Conservation (phyloP, 2,329 filamentous ascomycete genomes). For the Dothidotthia symphoricarpi region DNA sequence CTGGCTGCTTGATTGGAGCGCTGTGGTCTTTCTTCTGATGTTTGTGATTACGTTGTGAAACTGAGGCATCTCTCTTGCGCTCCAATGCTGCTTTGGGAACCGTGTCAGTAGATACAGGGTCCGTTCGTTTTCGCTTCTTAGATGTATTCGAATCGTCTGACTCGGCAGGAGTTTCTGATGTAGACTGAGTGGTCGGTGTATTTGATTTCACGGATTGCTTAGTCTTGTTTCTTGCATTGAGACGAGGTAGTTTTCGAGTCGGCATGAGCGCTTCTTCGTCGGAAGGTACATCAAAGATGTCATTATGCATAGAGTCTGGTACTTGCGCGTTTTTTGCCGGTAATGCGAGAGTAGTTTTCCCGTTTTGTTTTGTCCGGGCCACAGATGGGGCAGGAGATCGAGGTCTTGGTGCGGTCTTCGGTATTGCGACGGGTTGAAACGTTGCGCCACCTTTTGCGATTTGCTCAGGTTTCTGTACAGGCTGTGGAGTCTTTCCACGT, state of each 20-base stretch:
- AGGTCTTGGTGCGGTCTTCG: slow-evolving; percentile 15
- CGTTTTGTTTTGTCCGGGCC: too few relatives aligned
- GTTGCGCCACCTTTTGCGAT: background rate
- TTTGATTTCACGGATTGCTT: slow-evolving; percentile 9
- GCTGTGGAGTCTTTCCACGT: slow-evolving; percentile 15
- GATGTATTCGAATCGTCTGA: slow-evolving; percentile 32
- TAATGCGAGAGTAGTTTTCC: background rate
- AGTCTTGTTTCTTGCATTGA: slow-evolving; percentile 4
- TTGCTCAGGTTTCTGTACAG: slow-evolving; percentile 4
- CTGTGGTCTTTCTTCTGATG: slow-evolving; percentile 25
- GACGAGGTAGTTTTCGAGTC: slow-evolving; percentile 18
- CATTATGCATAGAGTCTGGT: slow-evolving; percentile 6
- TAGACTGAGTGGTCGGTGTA: background rate
- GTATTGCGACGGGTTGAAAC: slow-evolving; percentile 8
- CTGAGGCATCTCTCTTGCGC: slow-evolving; percentile 7
- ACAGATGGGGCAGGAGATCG: slow-evolving; percentile 10
- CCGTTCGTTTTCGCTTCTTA: slow-evolving; percentile 34
- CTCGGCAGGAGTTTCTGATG: slow-evolving; percentile 13
- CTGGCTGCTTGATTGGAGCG: background rate
- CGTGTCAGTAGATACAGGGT: slow-evolving; percentile 17
- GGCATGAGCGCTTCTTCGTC: slow-evolving; percentile 24
- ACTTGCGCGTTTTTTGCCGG: slow-evolving; percentile 8
- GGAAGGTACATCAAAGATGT: slow-evolving; percentile 29
- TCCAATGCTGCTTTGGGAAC: slow-evolving; percentile 9
- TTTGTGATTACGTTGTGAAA: slow-evolving; percentile 25